phyloP scores from a whole-genome alignment of 805 yeast species.

The Zygosaccharomyces kombuchaensis region DNA sequence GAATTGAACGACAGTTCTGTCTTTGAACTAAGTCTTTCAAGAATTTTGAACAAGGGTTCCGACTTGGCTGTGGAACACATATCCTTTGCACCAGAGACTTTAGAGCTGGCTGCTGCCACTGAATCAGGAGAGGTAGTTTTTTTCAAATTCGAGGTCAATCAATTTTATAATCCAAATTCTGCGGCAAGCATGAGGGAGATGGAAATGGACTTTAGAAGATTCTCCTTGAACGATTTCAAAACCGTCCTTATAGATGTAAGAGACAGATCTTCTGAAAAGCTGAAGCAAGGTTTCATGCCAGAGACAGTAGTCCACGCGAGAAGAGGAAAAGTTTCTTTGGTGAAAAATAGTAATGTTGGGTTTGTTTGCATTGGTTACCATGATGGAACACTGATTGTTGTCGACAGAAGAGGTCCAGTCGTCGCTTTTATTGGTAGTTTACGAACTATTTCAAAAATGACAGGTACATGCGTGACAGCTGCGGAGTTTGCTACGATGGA shows the following conservation, averaged over 20 bases:
- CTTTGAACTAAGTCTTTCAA: conserved; percentile 54
- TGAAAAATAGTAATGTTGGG: conserved; percentile 68
- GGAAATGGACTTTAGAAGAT: conserved; percentile 29
- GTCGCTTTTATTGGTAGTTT: conserved; percentile 44
- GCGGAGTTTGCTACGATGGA: conserved; percentile 70
- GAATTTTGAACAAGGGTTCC: conserved; percentile 43
- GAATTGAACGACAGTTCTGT: conserved; percentile 59
- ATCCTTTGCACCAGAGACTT: conserved; percentile 73
- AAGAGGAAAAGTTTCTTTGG: conserved; percentile 49
- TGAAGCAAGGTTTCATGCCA: conserved; percentile 60
- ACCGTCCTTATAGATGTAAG: conserved; percentile 42
- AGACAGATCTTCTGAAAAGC: conserved; percentile 45
- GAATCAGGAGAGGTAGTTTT: conserved; percentile 69
- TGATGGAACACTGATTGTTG: conserved; percentile 63
- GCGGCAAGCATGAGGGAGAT: conserved; percentile 25
- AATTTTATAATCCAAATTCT: conserved; percentile 37
- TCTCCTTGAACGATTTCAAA: conserved; percentile 30
- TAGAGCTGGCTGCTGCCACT: conserved; percentile 67
- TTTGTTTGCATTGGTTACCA: conserved; percentile 75
- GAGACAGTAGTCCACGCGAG: conserved; percentile 41
- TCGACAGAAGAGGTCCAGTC: conserved; percentile 78
- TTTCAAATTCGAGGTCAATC: conserved; percentile 63
- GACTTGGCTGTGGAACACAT: conserved; percentile 50
- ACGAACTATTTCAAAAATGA: conserved; percentile 18
- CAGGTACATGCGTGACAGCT: conserved; percentile 44